Percentiles rank a stretch among this genome's conserved stretches.
Conservation (phyloP, 768 basidiomycete genomes). For the Floccularia luteovirens region DNA sequence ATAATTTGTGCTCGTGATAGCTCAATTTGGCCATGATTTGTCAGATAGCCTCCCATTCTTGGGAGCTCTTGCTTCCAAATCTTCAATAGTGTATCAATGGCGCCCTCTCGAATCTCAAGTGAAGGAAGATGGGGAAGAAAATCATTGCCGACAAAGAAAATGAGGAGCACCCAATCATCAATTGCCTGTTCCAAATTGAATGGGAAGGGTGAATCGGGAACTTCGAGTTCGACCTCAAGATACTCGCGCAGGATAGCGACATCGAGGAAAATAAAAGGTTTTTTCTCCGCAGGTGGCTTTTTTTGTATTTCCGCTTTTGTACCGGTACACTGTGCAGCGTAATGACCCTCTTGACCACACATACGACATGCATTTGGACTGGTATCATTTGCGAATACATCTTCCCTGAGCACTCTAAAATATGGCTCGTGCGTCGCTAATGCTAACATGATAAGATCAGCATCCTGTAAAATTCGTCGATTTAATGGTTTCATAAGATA, state of each 20-base stretch:
- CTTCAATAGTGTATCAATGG: constrained; percentile 91
- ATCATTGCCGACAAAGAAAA: constrained; percentile 99
- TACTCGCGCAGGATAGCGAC: constrained; percentile 94
- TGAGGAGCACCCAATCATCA: constrained; percentile 99
- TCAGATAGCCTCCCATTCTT: constrained; percentile 96
- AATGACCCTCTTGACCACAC: constrained; percentile 93
- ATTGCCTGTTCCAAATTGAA: constrained; percentile 95
- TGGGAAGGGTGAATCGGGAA: constrained; percentile 68
- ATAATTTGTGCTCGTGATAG: constrained; percentile 87
- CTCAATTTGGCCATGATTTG: constrained; percentile 86
- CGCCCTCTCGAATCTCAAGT: constrained; percentile 98
- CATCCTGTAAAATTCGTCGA: constrained; percentile 59
- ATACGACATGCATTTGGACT: constrained; percentile 77
- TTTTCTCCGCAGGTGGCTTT: constrained; percentile 68
- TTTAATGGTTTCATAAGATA: constrained; percentile 6
- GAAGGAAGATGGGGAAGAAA: constrained; percentile 97
- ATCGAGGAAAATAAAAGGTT: constrained; percentile 99
- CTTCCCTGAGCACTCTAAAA: constrained; percentile 95
- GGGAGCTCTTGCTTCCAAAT: constrained; percentile 95
- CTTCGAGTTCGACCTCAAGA: constrained; percentile 90
- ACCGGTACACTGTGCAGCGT: constrained; percentile 90
- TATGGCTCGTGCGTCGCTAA: constrained; percentile 98
- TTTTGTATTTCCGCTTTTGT: constrained; percentile 62
- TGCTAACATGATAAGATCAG: constrained; percentile 98
- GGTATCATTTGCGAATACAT: constrained; percentile 85